Evolutionary conservation across 2,329 filamentous ascomycete species (phyloP).

Genomic region (Xylariaceae sp.): DNA sequence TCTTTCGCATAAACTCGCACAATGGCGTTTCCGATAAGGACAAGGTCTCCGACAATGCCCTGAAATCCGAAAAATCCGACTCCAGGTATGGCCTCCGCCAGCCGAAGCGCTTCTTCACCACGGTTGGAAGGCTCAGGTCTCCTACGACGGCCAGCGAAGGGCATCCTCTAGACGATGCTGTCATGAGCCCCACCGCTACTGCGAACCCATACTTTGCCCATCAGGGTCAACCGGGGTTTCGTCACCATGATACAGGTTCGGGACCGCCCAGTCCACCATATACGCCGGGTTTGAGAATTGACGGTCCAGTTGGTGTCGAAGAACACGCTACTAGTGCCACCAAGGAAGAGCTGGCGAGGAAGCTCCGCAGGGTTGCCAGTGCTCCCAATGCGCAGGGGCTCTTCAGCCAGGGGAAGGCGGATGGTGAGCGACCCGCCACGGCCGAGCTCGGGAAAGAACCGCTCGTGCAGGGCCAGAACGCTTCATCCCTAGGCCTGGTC

Average conservation of each 20-base stretch:
- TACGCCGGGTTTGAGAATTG: conserved; percentile 72
- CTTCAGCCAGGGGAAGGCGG: conserved; percentile 55
- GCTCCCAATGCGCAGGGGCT: conserved; percentile 95
- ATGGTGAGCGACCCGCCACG: conserved; percentile 68
- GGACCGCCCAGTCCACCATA: conserved; percentile 90
- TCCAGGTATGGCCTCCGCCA: conserved; percentile 69
- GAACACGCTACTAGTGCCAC: conserved; percentile 69
- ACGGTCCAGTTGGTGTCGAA: conserved; percentile 59
- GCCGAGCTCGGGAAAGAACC: conserved; percentile 84
- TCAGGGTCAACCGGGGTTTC: conserved; percentile 85
- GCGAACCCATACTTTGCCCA: conserved; percentile 98
- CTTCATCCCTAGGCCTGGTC: conserved; percentile 41
- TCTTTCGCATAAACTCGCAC: conserved; percentile 61
- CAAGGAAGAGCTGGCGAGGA: conserved; percentile 90
- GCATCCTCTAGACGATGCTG: conserved; percentile 76
- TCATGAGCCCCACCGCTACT: conserved; percentile 81
- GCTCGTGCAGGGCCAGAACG: conserved; percentile 53
- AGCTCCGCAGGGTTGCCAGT: conserved; percentile 88
- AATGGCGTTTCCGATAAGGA: conserved; percentile 35
- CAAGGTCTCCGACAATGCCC: conserved; percentile 25
- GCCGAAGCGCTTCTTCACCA: conserved; percentile 80
- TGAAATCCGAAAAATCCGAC: conserved; percentile 57
- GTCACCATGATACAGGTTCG: conserved; percentile 91
- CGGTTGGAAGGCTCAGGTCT: conserved; percentile 81
- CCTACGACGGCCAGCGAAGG: conserved; percentile 90